A percentile compares a stretch with the other conserved stretches of the same genome.
Evolutionary conservation across 352 stramenopile species (phyloP).

Genomic region (Phytophthora constricta): DNA sequence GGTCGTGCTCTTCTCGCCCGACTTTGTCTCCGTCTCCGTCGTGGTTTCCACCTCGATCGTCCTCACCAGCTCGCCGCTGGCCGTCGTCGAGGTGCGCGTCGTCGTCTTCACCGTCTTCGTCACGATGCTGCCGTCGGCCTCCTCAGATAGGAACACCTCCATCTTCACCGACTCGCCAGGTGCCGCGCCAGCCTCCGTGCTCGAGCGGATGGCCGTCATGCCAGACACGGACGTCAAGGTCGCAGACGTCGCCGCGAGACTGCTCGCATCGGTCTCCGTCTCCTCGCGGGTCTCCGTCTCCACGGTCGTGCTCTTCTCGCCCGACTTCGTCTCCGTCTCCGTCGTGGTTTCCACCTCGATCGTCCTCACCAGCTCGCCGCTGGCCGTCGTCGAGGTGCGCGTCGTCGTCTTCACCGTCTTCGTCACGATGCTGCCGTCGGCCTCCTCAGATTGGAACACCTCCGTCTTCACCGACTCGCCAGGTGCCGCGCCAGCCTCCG

Average conservation of each 20-base stretch:
- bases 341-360: slow-evolving; percentile 9
- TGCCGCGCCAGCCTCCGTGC: not conserved
- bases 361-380: slow-evolving; percentile 9
- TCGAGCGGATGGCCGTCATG: not conserved
- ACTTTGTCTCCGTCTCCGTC: slow-evolving; percentile 15
- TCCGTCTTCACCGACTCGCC: slow-evolving; percentile 12
- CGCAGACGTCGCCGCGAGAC: not conserved
- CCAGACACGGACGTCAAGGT: not conserved
- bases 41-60: slow-evolving; percentile 22
- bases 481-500: slow-evolving; percentile 1
- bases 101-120: slow-evolving; percentile 18
- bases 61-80: slow-evolving; percentile 11
- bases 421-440: slow-evolving; percentile 9
- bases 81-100: slow-evolving; percentile 19
- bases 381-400: slow-evolving; percentile 6
- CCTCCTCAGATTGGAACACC: slow-evolving; percentile 4
- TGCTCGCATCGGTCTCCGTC: slow-evolving; percentile 1
- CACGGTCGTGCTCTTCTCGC: slow-evolving; percentile 8
- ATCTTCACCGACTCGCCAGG: slow-evolving; percentile 9
- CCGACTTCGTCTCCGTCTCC: slow-evolving; percentile 10
- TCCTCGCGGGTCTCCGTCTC: slow-evolving; percentile 5
- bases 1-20: slow-evolving; percentile 23
- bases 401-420: slow-evolving; percentile 15
- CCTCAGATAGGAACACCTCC: slow-evolving; percentile 10
- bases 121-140: slow-evolving; percentile 6